Conservation (phyloP, 2,329 filamentous ascomycete genomes). For the Sclerotiophoma versabilis region DNA sequence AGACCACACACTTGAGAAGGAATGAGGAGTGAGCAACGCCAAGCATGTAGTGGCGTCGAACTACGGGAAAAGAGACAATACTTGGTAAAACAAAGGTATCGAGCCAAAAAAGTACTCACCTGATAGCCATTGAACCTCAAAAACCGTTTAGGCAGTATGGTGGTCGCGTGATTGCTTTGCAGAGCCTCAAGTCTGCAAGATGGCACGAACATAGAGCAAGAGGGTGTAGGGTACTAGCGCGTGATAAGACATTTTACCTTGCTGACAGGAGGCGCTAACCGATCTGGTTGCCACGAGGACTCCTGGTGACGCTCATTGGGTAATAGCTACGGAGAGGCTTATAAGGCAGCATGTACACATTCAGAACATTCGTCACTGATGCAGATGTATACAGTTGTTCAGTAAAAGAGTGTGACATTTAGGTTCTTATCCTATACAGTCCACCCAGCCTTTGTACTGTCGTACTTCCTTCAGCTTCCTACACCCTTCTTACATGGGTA, state of each 20-base stretch:
- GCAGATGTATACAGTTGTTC: background rate
- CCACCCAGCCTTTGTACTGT: slow-evolving; percentile 11
- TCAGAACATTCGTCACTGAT: background rate
- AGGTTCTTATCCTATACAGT: slow-evolving; percentile 45
- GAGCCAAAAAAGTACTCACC: slow-evolving; percentile 1
- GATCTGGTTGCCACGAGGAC: slow-evolving; percentile 26
- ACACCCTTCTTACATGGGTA: slow-evolving; percentile 10
- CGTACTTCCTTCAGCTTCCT: slow-evolving; percentile 15
- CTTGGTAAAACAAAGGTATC: background rate
- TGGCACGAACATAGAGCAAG: slow-evolving; percentile 17
- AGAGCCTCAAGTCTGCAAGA: slow-evolving; percentile 10
- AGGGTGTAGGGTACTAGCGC: slow-evolving; percentile 13
- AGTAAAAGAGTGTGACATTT: slow-evolving; percentile 48
- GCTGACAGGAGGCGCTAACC: slow-evolving; percentile 25
- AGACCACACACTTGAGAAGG: background rate
- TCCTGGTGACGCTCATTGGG: slow-evolving; percentile 28
- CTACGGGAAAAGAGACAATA: background rate
- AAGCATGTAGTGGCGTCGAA: slow-evolving; percentile 9
- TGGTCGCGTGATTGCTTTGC: background rate
- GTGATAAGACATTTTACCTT: slow-evolving; percentile 31
- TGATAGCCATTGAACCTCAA: slow-evolving; percentile 7
- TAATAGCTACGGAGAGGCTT: background rate
- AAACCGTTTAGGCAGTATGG: background rate
- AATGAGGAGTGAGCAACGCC: slow-evolving; percentile 3
- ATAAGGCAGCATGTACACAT: background rate